phyloP scores from a whole-genome alignment of 805 yeast species.

The Barnettozyma botsteinii region DNA sequence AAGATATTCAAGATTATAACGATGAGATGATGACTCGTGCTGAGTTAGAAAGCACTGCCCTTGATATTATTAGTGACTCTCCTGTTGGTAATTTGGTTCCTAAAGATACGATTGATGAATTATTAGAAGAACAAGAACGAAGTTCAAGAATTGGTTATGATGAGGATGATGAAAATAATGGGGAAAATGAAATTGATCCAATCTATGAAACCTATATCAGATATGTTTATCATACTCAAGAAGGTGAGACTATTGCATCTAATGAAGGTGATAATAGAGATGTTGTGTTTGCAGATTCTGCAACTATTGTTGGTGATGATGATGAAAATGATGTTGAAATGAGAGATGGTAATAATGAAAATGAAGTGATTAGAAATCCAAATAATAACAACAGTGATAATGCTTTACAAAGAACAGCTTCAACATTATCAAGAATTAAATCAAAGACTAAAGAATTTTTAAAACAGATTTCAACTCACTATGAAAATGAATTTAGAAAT shows the following conservation, averaged over 20 bases:
- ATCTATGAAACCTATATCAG: conserved; percentile 13
- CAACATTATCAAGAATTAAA: conserved; percentile 10
- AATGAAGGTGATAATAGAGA: conserved; percentile 5
- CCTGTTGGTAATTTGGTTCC: conserved; percentile 6
- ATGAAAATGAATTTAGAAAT: conserved; percentile 8
- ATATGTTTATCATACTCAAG: conserved; percentile 7
- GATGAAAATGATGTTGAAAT: not conserved
- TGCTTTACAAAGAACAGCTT: not conserved
- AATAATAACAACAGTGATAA: not conserved
- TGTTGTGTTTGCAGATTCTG: conserved; percentile 5
- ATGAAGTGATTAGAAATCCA: not conserved
- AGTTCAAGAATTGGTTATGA: not conserved
- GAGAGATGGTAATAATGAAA: not conserved
- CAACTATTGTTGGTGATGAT: conserved; percentile 6
- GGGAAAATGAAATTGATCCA: conserved; percentile 5
- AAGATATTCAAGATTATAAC: not conserved
- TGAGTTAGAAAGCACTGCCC: conserved; percentile 5
- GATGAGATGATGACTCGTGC: conserved; percentile 2
- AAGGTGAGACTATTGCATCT: conserved; percentile 3
- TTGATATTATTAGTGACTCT: conserved; percentile 11
- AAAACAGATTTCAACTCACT: conserved; percentile 5
- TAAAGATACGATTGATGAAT: conserved; percentile 4
- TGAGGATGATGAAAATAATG: not conserved
- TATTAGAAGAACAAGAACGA: conserved; percentile 4
- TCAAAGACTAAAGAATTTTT: conserved; percentile 5